A percentile compares a stretch with the other conserved stretches of the same genome.
Evolutionary conservation across 1,139 yeast species (phyloP).

Genomic region (Zygosaccharomyces pseudobailii): DNA sequence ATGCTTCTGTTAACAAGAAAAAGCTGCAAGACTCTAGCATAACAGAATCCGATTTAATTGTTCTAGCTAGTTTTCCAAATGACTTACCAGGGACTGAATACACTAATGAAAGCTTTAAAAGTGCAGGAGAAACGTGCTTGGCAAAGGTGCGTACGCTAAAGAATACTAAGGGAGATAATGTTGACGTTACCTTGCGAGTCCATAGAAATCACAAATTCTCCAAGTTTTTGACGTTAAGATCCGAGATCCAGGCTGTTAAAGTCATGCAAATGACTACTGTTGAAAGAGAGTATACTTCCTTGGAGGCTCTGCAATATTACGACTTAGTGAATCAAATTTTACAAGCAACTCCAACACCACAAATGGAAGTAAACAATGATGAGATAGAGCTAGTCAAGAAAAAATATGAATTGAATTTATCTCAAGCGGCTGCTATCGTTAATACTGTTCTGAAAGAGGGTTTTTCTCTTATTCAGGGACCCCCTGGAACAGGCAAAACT

Average conservation of each 20-base stretch:
- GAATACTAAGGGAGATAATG: slow-evolving; percentile 55
- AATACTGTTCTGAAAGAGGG: slow-evolving; percentile 68
- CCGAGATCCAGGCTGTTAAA: slow-evolving; percentile 59
- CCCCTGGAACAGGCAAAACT: slow-evolving; percentile 98
- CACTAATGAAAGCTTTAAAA: slow-evolving; percentile 28
- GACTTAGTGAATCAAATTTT: slow-evolving; percentile 64
- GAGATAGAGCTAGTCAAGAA: slow-evolving; percentile 42
- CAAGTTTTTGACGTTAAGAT: slow-evolving; percentile 54
- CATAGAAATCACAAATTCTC: slow-evolving; percentile 40
- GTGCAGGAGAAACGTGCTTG: slow-evolving; percentile 45
- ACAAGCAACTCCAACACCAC: slow-evolving; percentile 53
- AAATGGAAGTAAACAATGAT: slow-evolving; percentile 30
- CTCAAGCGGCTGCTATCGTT: slow-evolving; percentile 86
- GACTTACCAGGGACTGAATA: slow-evolving; percentile 20
- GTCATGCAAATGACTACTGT: slow-evolving; percentile 86
- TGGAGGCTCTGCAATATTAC: slow-evolving; percentile 76
- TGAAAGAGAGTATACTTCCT: slow-evolving; percentile 86
- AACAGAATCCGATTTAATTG: slow-evolving; percentile 75
- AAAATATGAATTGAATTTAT: slow-evolving; percentile 63
- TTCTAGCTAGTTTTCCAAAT: slow-evolving; percentile 49
- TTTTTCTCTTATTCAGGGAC: slow-evolving; percentile 91
- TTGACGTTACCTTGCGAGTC: slow-evolving; percentile 73
- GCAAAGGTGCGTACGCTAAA: slow-evolving; percentile 77
- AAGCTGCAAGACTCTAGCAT: slow-evolving; percentile 50
- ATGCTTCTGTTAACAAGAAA: slow-evolving; percentile 62